These are phyloP conservation scores for Senna siamea DNA, from an alignment of 306 rosid species.

Conservation along the genomic window DNA sequence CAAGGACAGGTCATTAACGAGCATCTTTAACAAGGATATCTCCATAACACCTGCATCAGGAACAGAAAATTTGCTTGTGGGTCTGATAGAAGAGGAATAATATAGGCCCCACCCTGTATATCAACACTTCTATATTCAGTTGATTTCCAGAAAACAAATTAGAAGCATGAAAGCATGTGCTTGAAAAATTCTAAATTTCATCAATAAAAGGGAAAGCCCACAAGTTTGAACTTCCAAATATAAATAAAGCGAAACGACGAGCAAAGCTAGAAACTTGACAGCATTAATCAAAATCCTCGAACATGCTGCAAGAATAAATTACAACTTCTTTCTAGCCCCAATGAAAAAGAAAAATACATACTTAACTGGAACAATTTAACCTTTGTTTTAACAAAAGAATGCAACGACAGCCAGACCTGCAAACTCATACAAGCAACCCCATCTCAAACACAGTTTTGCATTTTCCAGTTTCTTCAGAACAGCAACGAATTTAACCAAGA, in stretches of 20 bases:
- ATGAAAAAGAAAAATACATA: too few relatives aligned
- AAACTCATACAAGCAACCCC: too few relatives aligned
- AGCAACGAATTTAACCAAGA: background rate
- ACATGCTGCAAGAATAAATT: too few relatives aligned
- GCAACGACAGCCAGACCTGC: too few relatives aligned
- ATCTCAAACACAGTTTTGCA: too few relatives aligned
- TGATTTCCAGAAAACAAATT: too few relatives aligned
- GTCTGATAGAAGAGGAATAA: constrained; percentile 7
- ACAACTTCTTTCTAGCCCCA: too few relatives aligned
- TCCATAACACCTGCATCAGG: constrained; percentile 72
- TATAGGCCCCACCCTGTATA: too few relatives aligned
- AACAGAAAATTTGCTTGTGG: constrained; percentile 1
- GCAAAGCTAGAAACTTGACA: background rate
- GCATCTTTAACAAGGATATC: constrained; percentile 60
- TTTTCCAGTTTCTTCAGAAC: too few relatives aligned
- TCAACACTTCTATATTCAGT: too few relatives aligned
- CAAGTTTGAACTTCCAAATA: background rate
- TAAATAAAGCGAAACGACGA: background rate
- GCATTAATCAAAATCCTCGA: background rate
- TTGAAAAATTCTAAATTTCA: background rate
- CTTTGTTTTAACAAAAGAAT: too few relatives aligned
- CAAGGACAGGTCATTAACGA: constrained; percentile 67
- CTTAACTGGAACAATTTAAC: too few relatives aligned
- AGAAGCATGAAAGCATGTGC: background rate
- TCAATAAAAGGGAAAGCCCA: background rate